Conservation (phyloP, 169 alveolate genomes). For the Besnoitia besnoiti region DNA sequence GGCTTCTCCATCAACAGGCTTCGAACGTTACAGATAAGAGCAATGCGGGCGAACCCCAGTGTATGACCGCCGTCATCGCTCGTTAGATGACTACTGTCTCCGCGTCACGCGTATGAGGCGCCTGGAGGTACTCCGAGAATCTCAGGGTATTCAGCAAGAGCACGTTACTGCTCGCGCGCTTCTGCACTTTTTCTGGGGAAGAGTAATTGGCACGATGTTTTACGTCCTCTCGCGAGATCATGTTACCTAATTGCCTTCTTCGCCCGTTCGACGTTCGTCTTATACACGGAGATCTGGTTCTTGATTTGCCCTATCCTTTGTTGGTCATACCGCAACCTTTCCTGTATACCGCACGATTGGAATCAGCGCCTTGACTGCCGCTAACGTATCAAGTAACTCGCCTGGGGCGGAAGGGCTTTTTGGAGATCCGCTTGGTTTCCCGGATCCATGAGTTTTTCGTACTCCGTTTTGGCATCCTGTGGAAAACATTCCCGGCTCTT, state of each 20-base stretch:
- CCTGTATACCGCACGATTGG: slow-evolving; percentile 14
- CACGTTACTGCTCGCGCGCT: slow-evolving; percentile 15
- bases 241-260: slow-evolving; percentile 41
- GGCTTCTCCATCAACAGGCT: slow-evolving; percentile 61
- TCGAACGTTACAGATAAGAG: slow-evolving; percentile 42
- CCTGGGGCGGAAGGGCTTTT: slow-evolving; percentile 64
- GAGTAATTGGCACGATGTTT: not conserved
- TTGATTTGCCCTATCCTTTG: slow-evolving; percentile 61
- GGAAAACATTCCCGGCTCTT: not conserved
- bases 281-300: slow-evolving; percentile 42
- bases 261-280: slow-evolving; percentile 58
- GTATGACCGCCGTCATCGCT: not conserved
- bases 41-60: not conserved
- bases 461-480: slow-evolving; percentile 54
- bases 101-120: too few relatives aligned
- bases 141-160: not conserved
- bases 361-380: not conserved
- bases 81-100: too few relatives aligned
- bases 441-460: slow-evolving; percentile 39
- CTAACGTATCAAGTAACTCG: not conserved
- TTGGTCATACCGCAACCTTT: slow-evolving; percentile 59
- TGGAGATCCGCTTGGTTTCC: slow-evolving; percentile 52
- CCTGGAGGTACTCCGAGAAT: too few relatives aligned
- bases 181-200: not conserved
- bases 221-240: not conserved